These are phyloP conservation scores for Botryotinia convoluta DNA, from an alignment of 2,329 filamentous ascomycete species.

Conservation along the genomic window DNA sequence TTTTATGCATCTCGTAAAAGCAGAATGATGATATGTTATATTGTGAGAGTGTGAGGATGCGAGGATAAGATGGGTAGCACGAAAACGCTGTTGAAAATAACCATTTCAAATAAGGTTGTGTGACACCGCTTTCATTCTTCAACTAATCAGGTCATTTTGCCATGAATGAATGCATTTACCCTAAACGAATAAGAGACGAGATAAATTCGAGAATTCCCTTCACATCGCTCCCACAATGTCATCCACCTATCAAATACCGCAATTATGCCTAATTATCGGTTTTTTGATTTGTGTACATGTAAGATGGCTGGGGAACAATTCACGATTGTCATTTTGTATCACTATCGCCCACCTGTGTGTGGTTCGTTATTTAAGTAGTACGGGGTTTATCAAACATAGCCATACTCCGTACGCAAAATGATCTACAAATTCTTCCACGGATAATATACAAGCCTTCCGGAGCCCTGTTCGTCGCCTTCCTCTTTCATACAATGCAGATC, in stretches of 20 bases:
- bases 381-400: not conserved
- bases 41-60: not conserved
- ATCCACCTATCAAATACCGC: not conserved
- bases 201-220: not conserved
- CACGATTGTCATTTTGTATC: not conserved
- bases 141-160: not conserved
- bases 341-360: not conserved
- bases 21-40: not conserved
- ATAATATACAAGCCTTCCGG: not conserved
- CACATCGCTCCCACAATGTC: not conserved
- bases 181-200: not conserved
- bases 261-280: not conserved
- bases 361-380: not conserved
- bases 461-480: not conserved
- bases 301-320: not conserved
- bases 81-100: not conserved
- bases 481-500: not conserved
- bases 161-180: not conserved
- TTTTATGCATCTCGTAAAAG: not conserved
- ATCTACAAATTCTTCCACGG: not conserved
- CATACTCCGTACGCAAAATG: not conserved
- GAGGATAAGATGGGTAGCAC: not conserved
- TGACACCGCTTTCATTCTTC: not conserved
- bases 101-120: not conserved
- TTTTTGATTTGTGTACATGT: not conserved